phyloP scores from a whole-genome alignment of 148 eudicot genomes.

The Chenopodium album region DNA sequence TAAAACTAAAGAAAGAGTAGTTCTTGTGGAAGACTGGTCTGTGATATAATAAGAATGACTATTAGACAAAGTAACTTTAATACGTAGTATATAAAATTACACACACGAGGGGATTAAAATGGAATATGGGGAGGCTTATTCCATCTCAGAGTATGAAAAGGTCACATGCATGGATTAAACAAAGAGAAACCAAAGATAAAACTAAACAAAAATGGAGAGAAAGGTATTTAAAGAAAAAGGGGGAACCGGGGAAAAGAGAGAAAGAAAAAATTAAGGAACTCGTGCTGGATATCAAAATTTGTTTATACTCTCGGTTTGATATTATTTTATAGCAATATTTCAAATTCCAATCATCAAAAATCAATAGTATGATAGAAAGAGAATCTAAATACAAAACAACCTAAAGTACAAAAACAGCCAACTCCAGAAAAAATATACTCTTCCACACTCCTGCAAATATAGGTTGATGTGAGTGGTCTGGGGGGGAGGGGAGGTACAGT shows the following conservation, averaged over 20 bases:
- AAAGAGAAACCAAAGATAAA: not conserved
- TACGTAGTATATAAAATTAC: not conserved
- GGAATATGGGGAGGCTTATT: not conserved
- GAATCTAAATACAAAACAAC: not conserved
- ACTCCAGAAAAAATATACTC: not conserved
- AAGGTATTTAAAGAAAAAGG: not conserved
- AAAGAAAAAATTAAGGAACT: too few species aligned
- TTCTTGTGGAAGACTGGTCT: not conserved
- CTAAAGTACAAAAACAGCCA: not conserved
- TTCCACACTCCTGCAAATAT: too few species aligned
- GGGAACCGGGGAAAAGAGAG: not conserved
- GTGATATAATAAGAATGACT: not conserved
- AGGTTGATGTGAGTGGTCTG: too few species aligned
- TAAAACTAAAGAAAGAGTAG: not conserved
- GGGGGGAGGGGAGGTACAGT: not conserved
- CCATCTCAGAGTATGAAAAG: not conserved
- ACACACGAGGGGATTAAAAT: not conserved
- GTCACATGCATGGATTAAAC: not conserved
- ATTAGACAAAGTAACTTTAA: not conserved
- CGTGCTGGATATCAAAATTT: not conserved
- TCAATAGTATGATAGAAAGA: not conserved
- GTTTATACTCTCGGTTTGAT: not conserved
- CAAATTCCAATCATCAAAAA: not conserved
- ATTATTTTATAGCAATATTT: not conserved
- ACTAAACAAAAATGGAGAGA: not conserved